A percentile compares a stretch with the other conserved stretches of the same genome.
Evolutionary conservation across 306 rosid genomes (phyloP).

Genomic region (Aeschynomene evenia): DNA sequence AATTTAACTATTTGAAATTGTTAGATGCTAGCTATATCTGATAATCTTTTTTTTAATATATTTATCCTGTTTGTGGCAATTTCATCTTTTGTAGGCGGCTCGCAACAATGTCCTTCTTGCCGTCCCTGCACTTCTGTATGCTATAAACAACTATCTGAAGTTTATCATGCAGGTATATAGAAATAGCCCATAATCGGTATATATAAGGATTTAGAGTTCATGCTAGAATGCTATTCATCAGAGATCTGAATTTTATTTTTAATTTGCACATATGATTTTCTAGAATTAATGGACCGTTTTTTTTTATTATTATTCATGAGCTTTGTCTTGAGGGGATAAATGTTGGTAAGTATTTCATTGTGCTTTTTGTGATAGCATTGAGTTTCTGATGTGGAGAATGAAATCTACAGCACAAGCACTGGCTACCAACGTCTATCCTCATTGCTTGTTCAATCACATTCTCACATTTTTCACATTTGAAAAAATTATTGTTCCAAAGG

Average conservation of each 20-base stretch:
- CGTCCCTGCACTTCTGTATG: conserved; percentile 93
- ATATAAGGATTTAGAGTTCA: conserved; percentile 15
- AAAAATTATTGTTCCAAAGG: conserved; percentile 8
- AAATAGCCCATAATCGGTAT: conserved; percentile 12
- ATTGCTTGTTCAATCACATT: neutral
- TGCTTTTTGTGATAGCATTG: too few species aligned
- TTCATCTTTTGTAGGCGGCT: conserved; percentile 75
- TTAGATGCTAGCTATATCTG: conserved; percentile 3
- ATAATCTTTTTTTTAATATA: conserved; percentile 19
- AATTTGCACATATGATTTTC: neutral
- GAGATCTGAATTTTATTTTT: neutral
- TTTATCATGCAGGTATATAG: conserved; percentile 91
- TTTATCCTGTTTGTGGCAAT: conserved; percentile 25
- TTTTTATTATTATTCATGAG: neutral
- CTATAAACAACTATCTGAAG: conserved; percentile 94
- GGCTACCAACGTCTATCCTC: too few species aligned
- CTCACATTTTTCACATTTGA: neutral
- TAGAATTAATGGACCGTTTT: neutral
- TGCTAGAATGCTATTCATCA: conserved; percentile 9
- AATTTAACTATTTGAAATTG: conserved; percentile 9
- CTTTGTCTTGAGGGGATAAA: neutral
- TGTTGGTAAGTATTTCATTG: neutral
- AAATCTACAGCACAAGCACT: too few species aligned
- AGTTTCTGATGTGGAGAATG: too few species aligned
- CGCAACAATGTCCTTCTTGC: conserved; percentile 96